Evolutionary conservation across 495 filamentous ascomycete genomes (phyloP), one percentile per base, ranked within the genome.

Genomic region (Jackrogersella minutella): DNA sequence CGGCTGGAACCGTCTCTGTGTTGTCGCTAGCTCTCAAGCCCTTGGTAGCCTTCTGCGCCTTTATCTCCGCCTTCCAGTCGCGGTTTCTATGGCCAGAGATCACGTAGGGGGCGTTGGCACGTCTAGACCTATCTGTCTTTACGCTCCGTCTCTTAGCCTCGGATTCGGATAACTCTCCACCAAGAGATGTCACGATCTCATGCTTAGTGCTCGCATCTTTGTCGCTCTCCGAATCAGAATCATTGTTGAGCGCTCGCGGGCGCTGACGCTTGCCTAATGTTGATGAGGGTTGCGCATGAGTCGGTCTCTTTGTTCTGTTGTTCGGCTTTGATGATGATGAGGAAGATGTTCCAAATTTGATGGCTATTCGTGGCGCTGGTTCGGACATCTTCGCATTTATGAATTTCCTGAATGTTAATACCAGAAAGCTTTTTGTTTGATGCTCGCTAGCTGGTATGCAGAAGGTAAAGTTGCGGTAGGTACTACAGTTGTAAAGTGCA

Each of bases 51-150:
- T 80, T 80, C 52, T 84, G 85, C 52, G 79, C 79, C 43, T 77
- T 78, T 47, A 81, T 75, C 61, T 88, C 84, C 58, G 88, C 87
- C 69, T 87, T 86, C 90, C 90, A 92, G 71, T 93, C 87, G 49
- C 88, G 86, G 72, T 90, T 91, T 73, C 82, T 83, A 58, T 87
- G 81, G 10, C 83, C 83, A 10, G 81, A 80, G 53, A 95, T 95
- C 21, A 91, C 82, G 21, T 91, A 76, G 10, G 84, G 82, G 7
- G 69, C 63, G 28, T 81, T 76, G 28, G 77, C 76, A 9, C 79
- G 37, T 40, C 19, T 44, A 11, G 60, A 53, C 46, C 67, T 74
- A 11, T 58, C 56, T 6, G 13, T 46, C 5, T 28, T 49, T 13
- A 31, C 5, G 41, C 55, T 59, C 17, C 58, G 57, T 34, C 56